These are phyloP conservation scores for Penicillium psychrosexuale DNA, from an alignment of 2,329 filamentous ascomycete species.

Conservation along the genomic window DNA sequence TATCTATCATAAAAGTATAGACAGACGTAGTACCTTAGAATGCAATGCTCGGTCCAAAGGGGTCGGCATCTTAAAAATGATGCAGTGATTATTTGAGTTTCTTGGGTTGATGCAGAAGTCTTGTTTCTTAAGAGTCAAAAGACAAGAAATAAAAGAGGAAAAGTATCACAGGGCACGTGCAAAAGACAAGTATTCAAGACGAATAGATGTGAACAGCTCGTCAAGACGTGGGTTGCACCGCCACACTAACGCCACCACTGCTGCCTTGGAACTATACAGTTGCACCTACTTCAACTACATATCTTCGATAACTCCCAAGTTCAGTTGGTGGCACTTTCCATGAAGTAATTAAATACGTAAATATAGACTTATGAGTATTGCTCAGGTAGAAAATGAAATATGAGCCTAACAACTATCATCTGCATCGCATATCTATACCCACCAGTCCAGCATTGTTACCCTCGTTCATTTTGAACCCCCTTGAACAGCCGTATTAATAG, in stretches of 20 bases:
- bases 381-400: background rate
- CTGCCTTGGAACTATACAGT: background rate
- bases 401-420: background rate
- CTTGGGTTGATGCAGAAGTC: background rate
- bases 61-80: slow-evolving; percentile 58
- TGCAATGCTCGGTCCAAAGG: slow-evolving; percentile 65
- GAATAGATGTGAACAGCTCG: slow-evolving; percentile 1
- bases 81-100: background rate
- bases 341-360: background rate
- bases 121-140: background rate
- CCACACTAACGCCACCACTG: slow-evolving; percentile 5
- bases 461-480: background rate
- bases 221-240: background rate
- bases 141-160: background rate
- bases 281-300: background rate
- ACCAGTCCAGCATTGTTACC: background rate
- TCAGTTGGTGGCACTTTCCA: background rate
- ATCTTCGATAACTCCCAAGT: background rate
- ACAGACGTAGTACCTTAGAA: slow-evolving; percentile 57
- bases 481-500: background rate
- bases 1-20: slow-evolving; percentile 9
- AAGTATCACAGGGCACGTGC: background rate
- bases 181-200: slow-evolving; percentile 1
- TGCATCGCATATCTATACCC: background rate
- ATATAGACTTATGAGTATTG: background rate